A percentile compares a stretch with the other conserved stretches of the same genome.
phyloP scores from a whole-genome alignment of 306 rosid species.

The Urtica urens region DNA sequence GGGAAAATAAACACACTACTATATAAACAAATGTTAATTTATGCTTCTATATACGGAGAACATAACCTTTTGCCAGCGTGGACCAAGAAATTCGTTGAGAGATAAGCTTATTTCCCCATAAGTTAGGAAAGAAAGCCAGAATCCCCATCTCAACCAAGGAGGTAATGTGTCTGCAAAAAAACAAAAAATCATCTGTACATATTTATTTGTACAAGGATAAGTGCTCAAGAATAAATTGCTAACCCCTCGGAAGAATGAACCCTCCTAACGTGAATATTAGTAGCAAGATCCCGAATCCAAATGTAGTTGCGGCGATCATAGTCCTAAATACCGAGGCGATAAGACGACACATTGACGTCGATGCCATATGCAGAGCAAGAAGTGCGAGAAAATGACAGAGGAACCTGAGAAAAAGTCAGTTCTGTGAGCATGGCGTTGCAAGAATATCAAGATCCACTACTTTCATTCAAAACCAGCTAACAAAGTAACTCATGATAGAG shows the following conservation, averaged over 20 bases:
- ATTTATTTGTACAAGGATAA: not conserved
- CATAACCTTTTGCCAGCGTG: conserved; percentile 30
- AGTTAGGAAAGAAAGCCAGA: conserved; percentile 26
- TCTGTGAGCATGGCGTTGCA: too few relatives aligned
- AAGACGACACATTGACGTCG: conserved; percentile 27
- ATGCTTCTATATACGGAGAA: not conserved
- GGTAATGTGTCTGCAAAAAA: conserved; percentile 24
- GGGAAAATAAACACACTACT: not conserved
- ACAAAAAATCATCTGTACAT: too few relatives aligned
- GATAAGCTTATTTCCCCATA: conserved; percentile 22
- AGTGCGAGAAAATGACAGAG: conserved; percentile 24
- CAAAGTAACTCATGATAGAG: too few relatives aligned
- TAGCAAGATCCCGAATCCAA: conserved; percentile 12
- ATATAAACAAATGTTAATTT: not conserved
- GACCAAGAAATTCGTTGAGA: conserved; percentile 29
- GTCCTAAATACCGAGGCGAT: conserved; percentile 26
- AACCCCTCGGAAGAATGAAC: conserved; percentile 23
- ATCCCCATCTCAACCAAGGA: conserved; percentile 28
- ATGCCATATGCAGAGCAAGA: conserved; percentile 17
- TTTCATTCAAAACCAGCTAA: not conserved
- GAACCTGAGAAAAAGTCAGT: conserved; percentile 28
- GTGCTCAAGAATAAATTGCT: not conserved
- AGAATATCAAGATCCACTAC: too few relatives aligned
- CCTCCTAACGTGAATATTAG: conserved; percentile 20
- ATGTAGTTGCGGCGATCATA: conserved; percentile 13